Percentiles rank a stretch among this genome's conserved stretches.
phyloP scores from a whole-genome alignment of 2,329 filamentous ascomycete genomes.

The Calonectria multiphialidica region DNA sequence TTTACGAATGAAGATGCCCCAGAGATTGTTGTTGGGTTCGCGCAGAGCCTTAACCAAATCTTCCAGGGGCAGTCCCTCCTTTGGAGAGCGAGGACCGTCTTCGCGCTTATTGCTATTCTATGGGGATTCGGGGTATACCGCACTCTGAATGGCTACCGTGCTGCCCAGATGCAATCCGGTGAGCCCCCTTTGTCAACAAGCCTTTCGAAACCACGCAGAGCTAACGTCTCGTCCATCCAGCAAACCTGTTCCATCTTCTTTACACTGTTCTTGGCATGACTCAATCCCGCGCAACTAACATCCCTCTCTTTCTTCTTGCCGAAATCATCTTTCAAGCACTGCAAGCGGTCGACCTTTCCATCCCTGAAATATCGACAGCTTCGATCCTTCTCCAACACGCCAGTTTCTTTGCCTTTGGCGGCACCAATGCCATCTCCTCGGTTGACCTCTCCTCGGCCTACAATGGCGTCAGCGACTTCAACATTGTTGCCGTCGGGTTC shows the following conservation, averaged over 20 bases:
- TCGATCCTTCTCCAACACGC: slow-evolving; percentile 83
- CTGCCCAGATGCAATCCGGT: slow-evolving; percentile 46
- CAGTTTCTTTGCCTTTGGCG: slow-evolving; percentile 91
- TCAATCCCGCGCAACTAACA: slow-evolving; percentile 86
- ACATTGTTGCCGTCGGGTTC: slow-evolving; percentile 81
- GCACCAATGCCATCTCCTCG: slow-evolving; percentile 95
- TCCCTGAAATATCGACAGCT: slow-evolving; percentile 74
- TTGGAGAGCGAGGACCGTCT: slow-evolving; percentile 62
- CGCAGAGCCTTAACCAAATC: slow-evolving; percentile 53
- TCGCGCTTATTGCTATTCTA: slow-evolving; percentile 59
- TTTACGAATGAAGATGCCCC: slow-evolving; percentile 92
- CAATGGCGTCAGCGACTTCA: slow-evolving; percentile 89
- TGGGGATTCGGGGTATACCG: slow-evolving; percentile 54
- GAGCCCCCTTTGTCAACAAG: slow-evolving; percentile 13
- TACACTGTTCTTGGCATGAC: slow-evolving; percentile 85
- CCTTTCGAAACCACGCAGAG: not conserved
- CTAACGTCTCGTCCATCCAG: slow-evolving; percentile 30
- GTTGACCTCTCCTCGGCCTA: slow-evolving; percentile 95
- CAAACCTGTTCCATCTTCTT: slow-evolving; percentile 73
- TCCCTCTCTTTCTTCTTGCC: slow-evolving; percentile 86
- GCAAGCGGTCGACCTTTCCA: slow-evolving; percentile 59
- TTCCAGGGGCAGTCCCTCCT: slow-evolving; percentile 60
- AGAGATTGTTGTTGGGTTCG: slow-evolving; percentile 74
- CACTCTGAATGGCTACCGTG: slow-evolving; percentile 46
- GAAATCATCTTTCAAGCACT: slow-evolving; percentile 68